phyloP scores from a whole-genome alignment of 768 basidiomycete genomes.

The Hysterangium stoloniferum region DNA sequence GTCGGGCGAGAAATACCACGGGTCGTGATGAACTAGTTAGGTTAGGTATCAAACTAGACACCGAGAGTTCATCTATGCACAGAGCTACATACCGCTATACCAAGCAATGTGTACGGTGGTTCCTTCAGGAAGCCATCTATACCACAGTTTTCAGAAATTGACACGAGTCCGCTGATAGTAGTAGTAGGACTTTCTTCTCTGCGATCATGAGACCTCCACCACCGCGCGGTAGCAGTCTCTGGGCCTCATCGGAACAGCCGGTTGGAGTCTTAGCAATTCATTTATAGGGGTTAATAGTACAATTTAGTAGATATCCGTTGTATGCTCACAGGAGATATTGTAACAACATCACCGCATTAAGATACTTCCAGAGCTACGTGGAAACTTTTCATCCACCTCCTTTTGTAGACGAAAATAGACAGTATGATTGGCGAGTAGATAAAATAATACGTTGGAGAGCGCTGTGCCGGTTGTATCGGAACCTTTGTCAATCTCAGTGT shows the following conservation, averaged over 20 bases:
- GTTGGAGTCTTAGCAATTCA: conserved; percentile 41
- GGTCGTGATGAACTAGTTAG: conserved; percentile 34
- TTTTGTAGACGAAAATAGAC: conserved; percentile 29
- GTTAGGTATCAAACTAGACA: background rate
- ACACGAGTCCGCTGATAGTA: background rate
- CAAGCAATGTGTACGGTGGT: background rate
- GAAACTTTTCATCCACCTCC: conserved; percentile 35
- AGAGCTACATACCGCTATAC: background rate
- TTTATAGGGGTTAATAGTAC: conserved; percentile 27
- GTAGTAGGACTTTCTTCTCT: conserved; percentile 27
- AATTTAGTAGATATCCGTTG: background rate
- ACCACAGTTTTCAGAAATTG: background rate
- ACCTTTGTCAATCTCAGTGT: conserved; percentile 14
- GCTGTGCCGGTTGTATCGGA: conserved; percentile 40
- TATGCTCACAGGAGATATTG: background rate
- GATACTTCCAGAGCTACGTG: conserved; percentile 28
- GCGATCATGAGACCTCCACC: conserved; percentile 33
- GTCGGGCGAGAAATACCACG: conserved; percentile 37
- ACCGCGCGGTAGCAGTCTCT: conserved; percentile 31
- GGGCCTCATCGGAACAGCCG: conserved; percentile 41
- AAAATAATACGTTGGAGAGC: conserved; percentile 32
- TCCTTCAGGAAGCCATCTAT: background rate
- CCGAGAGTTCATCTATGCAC: no score
- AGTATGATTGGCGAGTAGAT: conserved; percentile 31
- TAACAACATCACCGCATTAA: conserved; percentile 28